Conservation (phyloP, 2,329 filamentous ascomycete species). For the Pseudogymnoascus sp. region DNA sequence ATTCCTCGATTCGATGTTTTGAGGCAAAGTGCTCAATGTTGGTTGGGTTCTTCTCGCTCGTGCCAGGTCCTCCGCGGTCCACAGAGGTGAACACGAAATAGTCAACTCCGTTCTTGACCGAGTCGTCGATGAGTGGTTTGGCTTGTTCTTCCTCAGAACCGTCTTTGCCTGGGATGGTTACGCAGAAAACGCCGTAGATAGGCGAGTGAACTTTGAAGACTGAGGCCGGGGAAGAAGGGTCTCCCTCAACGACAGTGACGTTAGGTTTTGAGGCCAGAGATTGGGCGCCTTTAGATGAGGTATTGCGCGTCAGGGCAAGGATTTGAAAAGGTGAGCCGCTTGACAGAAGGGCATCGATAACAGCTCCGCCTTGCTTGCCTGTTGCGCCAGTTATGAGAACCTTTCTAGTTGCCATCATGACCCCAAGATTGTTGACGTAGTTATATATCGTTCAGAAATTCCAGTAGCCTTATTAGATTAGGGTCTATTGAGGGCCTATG, state of each 20-base stretch:
- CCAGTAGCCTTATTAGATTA: too few species aligned
- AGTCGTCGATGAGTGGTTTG: slow-evolving; percentile 43
- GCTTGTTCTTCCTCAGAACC: slow-evolving; percentile 39
- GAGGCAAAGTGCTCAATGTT: slow-evolving; percentile 46
- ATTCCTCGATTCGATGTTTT: slow-evolving; percentile 48
- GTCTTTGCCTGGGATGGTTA: too few species aligned
- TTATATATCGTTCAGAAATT: too few species aligned
- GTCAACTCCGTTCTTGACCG: slow-evolving; percentile 41
- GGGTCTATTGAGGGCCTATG: too few species aligned
- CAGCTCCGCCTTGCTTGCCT: slow-evolving; percentile 41
- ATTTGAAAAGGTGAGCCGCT: slow-evolving; percentile 37
- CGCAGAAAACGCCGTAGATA: too few species aligned
- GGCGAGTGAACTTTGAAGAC: too few species aligned
- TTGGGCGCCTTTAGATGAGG: slow-evolving; percentile 40
- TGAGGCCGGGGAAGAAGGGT: too few species aligned
- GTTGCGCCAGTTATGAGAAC: slow-evolving; percentile 40
- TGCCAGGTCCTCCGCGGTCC: slow-evolving; percentile 43
- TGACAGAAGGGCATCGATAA: slow-evolving; percentile 36
- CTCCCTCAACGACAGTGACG: too few species aligned
- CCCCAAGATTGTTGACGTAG: too few species aligned
- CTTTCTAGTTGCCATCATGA: neutral
- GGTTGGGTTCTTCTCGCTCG: slow-evolving; percentile 40
- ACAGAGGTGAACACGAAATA: slow-evolving; percentile 52
- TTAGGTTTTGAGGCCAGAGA: too few species aligned
- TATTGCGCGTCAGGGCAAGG: slow-evolving; percentile 52